phyloP scores from a whole-genome alignment of 495 filamentous ascomycete genomes.

The Elasticomyces elasticus region DNA sequence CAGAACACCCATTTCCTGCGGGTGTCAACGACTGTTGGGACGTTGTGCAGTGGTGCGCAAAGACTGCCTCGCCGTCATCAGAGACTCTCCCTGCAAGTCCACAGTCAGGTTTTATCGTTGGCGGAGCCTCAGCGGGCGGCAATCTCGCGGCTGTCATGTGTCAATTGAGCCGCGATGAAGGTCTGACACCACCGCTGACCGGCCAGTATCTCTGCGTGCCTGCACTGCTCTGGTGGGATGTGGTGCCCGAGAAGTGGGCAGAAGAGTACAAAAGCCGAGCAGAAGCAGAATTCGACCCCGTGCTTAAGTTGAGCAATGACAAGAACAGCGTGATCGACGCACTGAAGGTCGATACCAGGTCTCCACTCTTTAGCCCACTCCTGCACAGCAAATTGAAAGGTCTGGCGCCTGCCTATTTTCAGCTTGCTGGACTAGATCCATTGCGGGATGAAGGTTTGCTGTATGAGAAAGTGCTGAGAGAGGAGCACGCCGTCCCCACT shows the following conservation, averaged over 20 bases:
- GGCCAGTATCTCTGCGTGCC: conserved; percentile 22
- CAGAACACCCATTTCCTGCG: conserved; percentile 12
- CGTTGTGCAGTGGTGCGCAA: conserved; percentile 4
- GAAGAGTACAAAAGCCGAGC: conserved; percentile 28
- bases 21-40: conserved; percentile 11
- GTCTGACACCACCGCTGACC: conserved; percentile 19
- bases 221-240: conserved; percentile 14
- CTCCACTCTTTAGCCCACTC: neutral
- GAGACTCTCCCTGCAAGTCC: conserved; percentile 13
- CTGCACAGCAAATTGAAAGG: conserved; percentile 4
- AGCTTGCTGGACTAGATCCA: conserved; percentile 28
- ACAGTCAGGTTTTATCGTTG: conserved; percentile 7
- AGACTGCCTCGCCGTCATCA: conserved; percentile 11
- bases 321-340: neutral
- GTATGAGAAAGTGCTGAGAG: conserved; percentile 28
- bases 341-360: neutral
- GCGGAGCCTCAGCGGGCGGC: conserved; percentile 9
- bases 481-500: conserved; percentile 10
- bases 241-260: conserved; percentile 21
- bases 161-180: conserved; percentile 17
- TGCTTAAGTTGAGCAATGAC: neutral
- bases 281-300: conserved; percentile 22
- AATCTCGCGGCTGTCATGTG: conserved; percentile 11
- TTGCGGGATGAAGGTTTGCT: conserved; percentile 34
- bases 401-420: conserved; percentile 16